Evolutionary conservation across 768 basidiomycete species (phyloP).

Genomic region (Candolleomyces aberdarensis): DNA sequence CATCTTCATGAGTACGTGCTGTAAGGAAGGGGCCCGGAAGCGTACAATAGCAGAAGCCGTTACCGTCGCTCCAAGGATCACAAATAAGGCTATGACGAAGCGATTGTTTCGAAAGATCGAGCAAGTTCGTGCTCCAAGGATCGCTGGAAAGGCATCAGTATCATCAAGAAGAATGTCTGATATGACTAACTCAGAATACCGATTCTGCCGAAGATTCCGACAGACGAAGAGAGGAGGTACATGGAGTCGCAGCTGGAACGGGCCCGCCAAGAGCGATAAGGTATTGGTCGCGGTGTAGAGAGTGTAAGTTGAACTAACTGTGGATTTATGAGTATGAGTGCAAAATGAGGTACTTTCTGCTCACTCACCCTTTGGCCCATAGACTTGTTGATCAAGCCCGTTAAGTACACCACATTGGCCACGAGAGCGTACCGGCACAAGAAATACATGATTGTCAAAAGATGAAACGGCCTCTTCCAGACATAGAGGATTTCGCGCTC

Average conservation of each 20-base stretch:
- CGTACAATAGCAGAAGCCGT: neutral
- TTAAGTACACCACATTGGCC: neutral
- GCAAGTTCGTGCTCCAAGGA: conserved; percentile 6
- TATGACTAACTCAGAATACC: conserved; percentile 6
- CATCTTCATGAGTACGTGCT: neutral
- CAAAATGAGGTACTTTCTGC: neutral
- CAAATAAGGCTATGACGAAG: conserved; percentile 1
- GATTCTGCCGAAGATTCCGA: conserved; percentile 6
- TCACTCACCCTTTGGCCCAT: conserved; percentile 1
- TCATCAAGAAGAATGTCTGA: neutral
- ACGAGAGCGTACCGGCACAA: conserved; percentile 6
- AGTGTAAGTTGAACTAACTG: neutral
- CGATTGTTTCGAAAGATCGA: neutral
- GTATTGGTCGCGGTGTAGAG: no score
- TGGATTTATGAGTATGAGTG: neutral
- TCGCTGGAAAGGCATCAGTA: neutral
- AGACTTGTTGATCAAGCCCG: conserved; percentile 6
- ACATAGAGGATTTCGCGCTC: conserved; percentile 8
- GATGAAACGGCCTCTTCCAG: conserved; percentile 3
- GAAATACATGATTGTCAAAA: conserved; percentile 2
- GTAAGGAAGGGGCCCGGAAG: neutral
- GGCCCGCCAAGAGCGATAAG: neutral
- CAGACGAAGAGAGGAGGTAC: neutral
- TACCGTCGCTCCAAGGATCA: neutral
- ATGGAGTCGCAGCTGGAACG: conserved; percentile 4